phyloP scores from a whole-genome alignment of 805 yeast species.

The Zygosaccharomyces lentus region DNA sequence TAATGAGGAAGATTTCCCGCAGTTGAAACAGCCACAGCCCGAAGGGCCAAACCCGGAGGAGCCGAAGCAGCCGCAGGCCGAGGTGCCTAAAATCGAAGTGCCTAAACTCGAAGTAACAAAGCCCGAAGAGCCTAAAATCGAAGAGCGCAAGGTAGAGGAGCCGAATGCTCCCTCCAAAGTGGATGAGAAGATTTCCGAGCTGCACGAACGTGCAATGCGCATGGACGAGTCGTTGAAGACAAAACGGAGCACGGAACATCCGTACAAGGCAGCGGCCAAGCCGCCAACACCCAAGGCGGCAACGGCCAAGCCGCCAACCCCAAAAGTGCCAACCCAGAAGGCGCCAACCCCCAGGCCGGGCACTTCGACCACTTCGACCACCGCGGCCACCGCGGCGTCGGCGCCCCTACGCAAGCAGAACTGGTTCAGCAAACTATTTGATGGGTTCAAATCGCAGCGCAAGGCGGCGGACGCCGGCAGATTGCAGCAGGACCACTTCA shows the following conservation, averaged over 20 bases:
- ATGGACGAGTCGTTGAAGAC: neutral
- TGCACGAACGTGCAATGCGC: conserved; percentile 1
- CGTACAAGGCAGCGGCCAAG: neutral
- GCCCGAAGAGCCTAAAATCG: too few species aligned
- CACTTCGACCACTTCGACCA: too few species aligned
- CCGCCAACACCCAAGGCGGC: conserved; percentile 2
- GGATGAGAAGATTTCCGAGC: neutral
- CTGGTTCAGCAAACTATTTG: conserved; percentile 30
- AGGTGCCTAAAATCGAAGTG: too few species aligned
- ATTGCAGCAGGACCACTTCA: conserved; percentile 20
- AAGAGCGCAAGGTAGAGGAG: neutral
- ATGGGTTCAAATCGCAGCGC: conserved; percentile 15
- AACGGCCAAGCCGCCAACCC: neutral
- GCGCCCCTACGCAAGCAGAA: conserved; percentile 8
- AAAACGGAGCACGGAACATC: neutral
- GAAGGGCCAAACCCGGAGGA: neutral
- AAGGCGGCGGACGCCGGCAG: conserved; percentile 8
- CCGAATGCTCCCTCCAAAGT: neutral
- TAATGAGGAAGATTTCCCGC: conserved; percentile 17
- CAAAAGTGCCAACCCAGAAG: too few species aligned
- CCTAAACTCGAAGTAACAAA: too few species aligned
- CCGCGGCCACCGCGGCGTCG: too few species aligned
- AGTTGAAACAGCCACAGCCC: neutral
- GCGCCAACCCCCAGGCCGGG: too few species aligned
- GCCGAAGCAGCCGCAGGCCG: neutral